Evolutionary conservation across 2,329 filamentous ascomycete genomes (phyloP), one percentile per base, ranked within the genome.

Genomic region (Plectosphaerella cucumerina): DNA sequence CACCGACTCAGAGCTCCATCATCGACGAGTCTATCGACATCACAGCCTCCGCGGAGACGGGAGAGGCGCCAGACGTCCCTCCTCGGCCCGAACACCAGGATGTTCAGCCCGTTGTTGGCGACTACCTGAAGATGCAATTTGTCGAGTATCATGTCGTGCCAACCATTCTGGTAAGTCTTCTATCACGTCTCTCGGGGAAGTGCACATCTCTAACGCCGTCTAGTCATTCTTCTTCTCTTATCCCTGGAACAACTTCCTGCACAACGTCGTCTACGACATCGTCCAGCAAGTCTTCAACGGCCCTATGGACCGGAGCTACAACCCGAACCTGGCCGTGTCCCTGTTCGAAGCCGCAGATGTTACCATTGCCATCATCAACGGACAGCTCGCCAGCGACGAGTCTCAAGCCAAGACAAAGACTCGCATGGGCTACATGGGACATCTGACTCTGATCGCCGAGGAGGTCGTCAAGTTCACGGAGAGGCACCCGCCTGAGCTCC

Each of bases 201-300:
- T 42, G 39, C 4, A 3, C n/a, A 21, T 5, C 6, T 10, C 39
- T 50, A n/a, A 34, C 9, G n/a, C 17, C 22, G 21, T n/a, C 48
- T 57, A 95, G 90, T 89, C 91, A 51, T 97, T 97, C 75, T 99
- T 99, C 73, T 99, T 99, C 75, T 85, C 87, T 53, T 99, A 97
- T 63, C 93, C 94, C 1, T 99, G 94, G 94, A 99, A 99, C 70
- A 99, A 99, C 68, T 99, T 99, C 65, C 80, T 99, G 43, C 94
- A 99, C 71, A 99, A 99, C 64, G 94, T 99, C 42, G 94, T 99
- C 45, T 99, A 99, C 66, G 94, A 99, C 67, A 92, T 99, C 63
- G 90, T 99, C 42, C 94, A 99, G 68, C 94, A 99, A 73, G 94
- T 99, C 1, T 97, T 99, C 70, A 99, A 99, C 65, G 94, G 94